Percentiles rank a stretch among this genome's conserved stretches.
These are phyloP conservation scores for Phytophthora multivora DNA, from an alignment of 352 stramenopile species.

Conservation along the genomic window DNA sequence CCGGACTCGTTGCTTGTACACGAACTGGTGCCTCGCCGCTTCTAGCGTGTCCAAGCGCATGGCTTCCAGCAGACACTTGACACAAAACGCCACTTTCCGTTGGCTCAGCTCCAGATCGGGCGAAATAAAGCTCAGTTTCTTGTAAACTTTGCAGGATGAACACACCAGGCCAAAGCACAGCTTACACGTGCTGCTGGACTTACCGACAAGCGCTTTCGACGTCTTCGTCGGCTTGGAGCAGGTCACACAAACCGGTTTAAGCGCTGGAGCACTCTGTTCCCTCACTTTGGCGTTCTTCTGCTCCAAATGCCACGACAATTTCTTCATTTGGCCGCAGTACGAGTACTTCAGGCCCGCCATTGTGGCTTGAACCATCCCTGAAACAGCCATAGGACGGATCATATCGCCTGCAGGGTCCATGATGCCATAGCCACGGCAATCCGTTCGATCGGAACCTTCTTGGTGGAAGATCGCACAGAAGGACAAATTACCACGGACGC, in stretches of 20 bases:
- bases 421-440: slow-evolving; percentile 16
- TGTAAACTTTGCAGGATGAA: slow-evolving; percentile 18
- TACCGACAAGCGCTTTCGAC: slow-evolving; percentile 1
- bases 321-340: slow-evolving; percentile 43
- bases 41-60: slow-evolving; percentile 21
- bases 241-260: slow-evolving; percentile 11
- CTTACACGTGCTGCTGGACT: slow-evolving; percentile 17
- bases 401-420: slow-evolving; percentile 31
- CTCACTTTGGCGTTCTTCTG: slow-evolving; percentile 5
- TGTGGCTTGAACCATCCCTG: slow-evolving; percentile 15
- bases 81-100: slow-evolving; percentile 36
- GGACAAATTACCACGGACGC: slow-evolving; percentile 45
- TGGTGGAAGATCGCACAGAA: slow-evolving; percentile 41
- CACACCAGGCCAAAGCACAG: slow-evolving; percentile 24
- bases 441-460: slow-evolving; percentile 13
- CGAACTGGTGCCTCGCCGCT: slow-evolving; percentile 19
- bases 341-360: slow-evolving; percentile 33
- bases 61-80: slow-evolving; percentile 30
- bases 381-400: slow-evolving; percentile 15
- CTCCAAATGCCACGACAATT: slow-evolving; percentile 30
- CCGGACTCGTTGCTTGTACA: slow-evolving; percentile 5
- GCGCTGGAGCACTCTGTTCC: background rate
- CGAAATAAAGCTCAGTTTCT: slow-evolving; percentile 35
- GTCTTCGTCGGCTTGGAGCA: slow-evolving; percentile 15
- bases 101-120: slow-evolving; percentile 23